Evolutionary conservation across 2,329 filamentous ascomycete species (phyloP), one percentile per base, ranked within the genome.

Genomic region (Ophiostoma fasciatum): DNA sequence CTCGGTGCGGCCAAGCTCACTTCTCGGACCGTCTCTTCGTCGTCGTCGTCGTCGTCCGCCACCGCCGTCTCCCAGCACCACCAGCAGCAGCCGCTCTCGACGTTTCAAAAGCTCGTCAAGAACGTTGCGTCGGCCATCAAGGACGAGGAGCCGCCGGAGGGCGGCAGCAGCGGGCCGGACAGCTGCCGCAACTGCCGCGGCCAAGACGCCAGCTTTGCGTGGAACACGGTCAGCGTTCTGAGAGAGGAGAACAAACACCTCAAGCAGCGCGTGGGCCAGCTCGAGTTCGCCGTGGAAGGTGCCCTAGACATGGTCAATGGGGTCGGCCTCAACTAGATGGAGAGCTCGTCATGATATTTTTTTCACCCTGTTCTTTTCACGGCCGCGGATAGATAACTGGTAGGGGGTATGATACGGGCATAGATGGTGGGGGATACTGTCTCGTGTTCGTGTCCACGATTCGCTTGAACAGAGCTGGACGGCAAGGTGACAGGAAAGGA

Each of bases 171-270:
- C 18, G 51, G 50, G 27, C 15, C 14, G 21, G 27, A 32, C 26
- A 37, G 52, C 38, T 77, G 73, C 46, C 46, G 52, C 23, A 77
- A 75, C 46, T 78, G 74, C 50, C 53, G 61, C 36, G 72, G 74
- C 11, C 64, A 66, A 46, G 66, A 71, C 35, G 61, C 67, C 11
- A 71, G 68, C 43, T 61, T 72, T 26, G 74, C 74, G 5, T 78
- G 74, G 74, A 66, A 78, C 47, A 75, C 74, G 4, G 73, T 75
- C n/a, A 63, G 64, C 35, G 43, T 76, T 31, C 53, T 78, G 40
- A 60, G 70, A 27, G 68, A 71, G 31, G 75, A 79, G 58, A 79
- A 79, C 45, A 66, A 60, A 47, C 63, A 64, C 8, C 51, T 79
- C 33, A 78, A 78, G 57, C 59, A 63, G 27, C 57, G 71, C 15